A percentile compares a stretch with the other conserved stretches of the same genome.
Conservation (phyloP, 306 rosid species). For the Argentina anserina region DNA sequence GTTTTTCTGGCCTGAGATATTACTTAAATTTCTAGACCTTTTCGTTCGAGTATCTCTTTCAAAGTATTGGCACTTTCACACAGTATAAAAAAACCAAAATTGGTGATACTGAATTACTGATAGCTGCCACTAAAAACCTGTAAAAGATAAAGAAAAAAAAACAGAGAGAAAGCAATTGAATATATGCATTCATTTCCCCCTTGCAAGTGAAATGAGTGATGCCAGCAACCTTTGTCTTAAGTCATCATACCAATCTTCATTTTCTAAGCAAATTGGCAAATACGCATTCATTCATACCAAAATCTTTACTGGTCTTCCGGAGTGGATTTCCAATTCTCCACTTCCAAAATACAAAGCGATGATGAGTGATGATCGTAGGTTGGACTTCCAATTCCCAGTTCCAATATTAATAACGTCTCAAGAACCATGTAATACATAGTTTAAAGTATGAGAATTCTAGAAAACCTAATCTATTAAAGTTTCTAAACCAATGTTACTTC, state of each 20-base stretch:
- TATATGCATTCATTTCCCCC: constrained; percentile 1
- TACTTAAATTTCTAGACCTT: background rate
- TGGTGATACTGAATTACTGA: background rate
- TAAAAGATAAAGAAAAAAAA: background rate
- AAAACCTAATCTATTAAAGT: background rate
- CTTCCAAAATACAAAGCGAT: constrained; percentile 2
- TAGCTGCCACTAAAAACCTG: background rate
- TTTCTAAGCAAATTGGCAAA: constrained; percentile 10
- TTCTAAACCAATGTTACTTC: background rate
- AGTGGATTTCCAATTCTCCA: background rate
- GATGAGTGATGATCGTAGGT: background rate
- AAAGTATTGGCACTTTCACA: background rate
- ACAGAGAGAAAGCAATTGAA: background rate
- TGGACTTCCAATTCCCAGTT: background rate
- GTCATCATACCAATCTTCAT: constrained; percentile 8
- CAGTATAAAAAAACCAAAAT: background rate
- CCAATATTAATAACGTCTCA: background rate
- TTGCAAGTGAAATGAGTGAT: constrained; percentile 31
- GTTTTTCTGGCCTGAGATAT: background rate
- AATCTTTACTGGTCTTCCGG: background rate
- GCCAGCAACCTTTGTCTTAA: constrained; percentile 9
- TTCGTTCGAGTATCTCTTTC: background rate
- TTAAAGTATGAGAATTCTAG: background rate
- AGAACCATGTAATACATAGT: background rate
- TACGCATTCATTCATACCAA: constrained; percentile 11